phyloP scores from a whole-genome alignment of 2,329 filamentous ascomycete genomes.

The Tolypocladium ovalisporum region DNA sequence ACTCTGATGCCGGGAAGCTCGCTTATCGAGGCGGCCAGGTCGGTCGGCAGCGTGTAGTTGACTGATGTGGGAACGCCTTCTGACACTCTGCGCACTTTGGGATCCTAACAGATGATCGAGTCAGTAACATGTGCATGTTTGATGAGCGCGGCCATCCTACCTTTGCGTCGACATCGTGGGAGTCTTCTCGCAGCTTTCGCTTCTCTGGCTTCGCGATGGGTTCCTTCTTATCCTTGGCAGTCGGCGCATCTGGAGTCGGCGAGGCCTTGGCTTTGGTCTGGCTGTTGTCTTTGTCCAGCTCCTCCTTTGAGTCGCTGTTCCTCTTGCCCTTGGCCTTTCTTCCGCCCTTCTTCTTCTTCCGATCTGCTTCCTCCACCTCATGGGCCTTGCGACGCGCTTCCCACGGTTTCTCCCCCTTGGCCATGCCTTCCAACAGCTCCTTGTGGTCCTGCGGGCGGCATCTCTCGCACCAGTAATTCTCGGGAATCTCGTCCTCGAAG shows the following conservation, averaged over 20 bases:
- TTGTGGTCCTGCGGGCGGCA: slow-evolving; percentile 79
- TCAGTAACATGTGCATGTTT: not conserved
- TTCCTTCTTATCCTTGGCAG: slow-evolving; percentile 37
- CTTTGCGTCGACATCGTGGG: slow-evolving; percentile 40
- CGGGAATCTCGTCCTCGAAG: slow-evolving; percentile 66
- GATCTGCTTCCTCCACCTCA: slow-evolving; percentile 51
- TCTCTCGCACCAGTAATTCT: slow-evolving; percentile 85
- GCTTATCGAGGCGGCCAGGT: slow-evolving; percentile 37
- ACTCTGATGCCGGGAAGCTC: slow-evolving; percentile 54
- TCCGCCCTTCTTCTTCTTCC: slow-evolving; percentile 45
- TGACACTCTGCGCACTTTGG: slow-evolving; percentile 42
- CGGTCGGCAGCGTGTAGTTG: slow-evolving; percentile 38
- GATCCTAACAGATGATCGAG: slow-evolving; percentile 18
- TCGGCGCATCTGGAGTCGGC: slow-evolving; percentile 25
- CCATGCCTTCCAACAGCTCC: slow-evolving; percentile 67
- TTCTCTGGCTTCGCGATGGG: slow-evolving; percentile 34
- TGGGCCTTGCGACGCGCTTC: slow-evolving; percentile 54
- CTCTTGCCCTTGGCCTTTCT: slow-evolving; percentile 56
- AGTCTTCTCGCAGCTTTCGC: slow-evolving; percentile 46
- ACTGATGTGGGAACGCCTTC: slow-evolving; percentile 25
- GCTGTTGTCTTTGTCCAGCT: slow-evolving; percentile 35
- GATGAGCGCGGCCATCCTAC: slow-evolving; percentile 20
- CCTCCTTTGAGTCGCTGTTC: slow-evolving; percentile 53
- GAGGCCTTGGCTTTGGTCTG: slow-evolving; percentile 25
- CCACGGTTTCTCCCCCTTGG: slow-evolving; percentile 78